Conservation (phyloP, 495 filamentous ascomycete species). For the Aspergillus haitiensis region DNA sequence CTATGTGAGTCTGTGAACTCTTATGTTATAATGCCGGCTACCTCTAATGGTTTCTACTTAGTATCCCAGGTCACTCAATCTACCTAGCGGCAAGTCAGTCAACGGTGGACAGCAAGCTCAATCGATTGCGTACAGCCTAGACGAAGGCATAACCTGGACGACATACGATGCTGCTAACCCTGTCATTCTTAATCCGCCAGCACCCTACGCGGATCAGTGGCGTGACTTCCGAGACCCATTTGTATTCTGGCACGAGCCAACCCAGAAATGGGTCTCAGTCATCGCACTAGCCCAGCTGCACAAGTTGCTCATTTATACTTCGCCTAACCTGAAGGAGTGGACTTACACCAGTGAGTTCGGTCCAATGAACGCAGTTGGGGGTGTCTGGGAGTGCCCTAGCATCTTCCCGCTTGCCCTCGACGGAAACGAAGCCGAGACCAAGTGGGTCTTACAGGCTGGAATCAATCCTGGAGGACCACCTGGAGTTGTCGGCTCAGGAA, state of each 20-base stretch:
- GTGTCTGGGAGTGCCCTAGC: constrained; percentile 61
- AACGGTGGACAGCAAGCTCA: constrained; percentile 49
- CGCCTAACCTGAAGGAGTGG: constrained; percentile 55
- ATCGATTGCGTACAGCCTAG: constrained; percentile 56
- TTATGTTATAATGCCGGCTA: neutral
- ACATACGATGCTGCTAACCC: constrained; percentile 53
- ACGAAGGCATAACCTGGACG: constrained; percentile 54
- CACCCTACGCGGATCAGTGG: constrained; percentile 30
- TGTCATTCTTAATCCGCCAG: constrained; percentile 46
- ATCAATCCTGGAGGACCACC: constrained; percentile 59
- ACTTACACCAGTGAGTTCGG: constrained; percentile 55
- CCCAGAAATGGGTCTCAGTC: constrained; percentile 52
- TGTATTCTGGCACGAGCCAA: constrained; percentile 51
- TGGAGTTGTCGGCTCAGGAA: constrained; percentile 45
- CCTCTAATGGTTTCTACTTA: neutral
- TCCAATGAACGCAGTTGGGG: constrained; percentile 49
- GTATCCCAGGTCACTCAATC: constrained; percentile 23
- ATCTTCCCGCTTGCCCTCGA: constrained; percentile 41
- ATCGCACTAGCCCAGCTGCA: constrained; percentile 51
- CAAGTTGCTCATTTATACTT: constrained; percentile 54
- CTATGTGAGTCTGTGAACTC: constrained; percentile 25
- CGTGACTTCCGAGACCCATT: constrained; percentile 59
- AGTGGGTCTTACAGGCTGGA: constrained; percentile 52
- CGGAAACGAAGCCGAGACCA: constrained; percentile 29
- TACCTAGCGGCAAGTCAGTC: constrained; percentile 32